phyloP scores from a whole-genome alignment of 176 grass and related monocot species.

The Eragrostis nindensis region DNA sequence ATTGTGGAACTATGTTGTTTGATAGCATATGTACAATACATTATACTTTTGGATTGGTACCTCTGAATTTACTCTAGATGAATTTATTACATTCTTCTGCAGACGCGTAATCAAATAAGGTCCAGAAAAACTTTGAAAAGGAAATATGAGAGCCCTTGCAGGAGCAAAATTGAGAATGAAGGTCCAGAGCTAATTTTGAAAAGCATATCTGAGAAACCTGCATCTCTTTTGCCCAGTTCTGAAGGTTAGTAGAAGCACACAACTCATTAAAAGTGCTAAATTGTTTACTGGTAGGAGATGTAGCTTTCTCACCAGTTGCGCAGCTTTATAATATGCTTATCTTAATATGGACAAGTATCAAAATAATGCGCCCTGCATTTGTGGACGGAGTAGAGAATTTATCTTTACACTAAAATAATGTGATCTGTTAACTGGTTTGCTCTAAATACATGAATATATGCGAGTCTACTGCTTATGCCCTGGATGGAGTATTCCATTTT shows the following conservation, averaged over 20 bases:
- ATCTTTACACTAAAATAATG: background rate
- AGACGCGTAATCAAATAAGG: background rate
- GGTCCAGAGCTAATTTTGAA: too few species aligned
- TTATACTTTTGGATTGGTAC: background rate
- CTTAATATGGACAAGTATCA: background rate
- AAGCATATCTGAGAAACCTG: background rate
- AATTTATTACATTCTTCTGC: background rate
- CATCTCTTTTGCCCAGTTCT: background rate
- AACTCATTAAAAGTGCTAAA: background rate
- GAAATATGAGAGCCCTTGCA: background rate
- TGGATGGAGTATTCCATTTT: background rate
- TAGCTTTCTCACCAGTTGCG: background rate
- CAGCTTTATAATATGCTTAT: background rate
- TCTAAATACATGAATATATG: background rate
- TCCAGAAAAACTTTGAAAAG: background rate
- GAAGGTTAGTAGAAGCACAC: background rate
- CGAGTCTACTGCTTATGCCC: background rate
- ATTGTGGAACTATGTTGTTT: too few species aligned
- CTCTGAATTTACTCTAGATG: background rate
- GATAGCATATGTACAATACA: too few species aligned
- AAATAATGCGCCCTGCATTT: background rate
- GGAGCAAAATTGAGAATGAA: too few species aligned
- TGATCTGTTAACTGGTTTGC: background rate
- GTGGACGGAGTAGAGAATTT: background rate
- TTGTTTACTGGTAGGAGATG: background rate